Evolutionary conservation across 768 basidiomycete species (phyloP), one percentile per base, ranked within the genome.

Genomic region (Tylopilus rubrobrunneus): DNA sequence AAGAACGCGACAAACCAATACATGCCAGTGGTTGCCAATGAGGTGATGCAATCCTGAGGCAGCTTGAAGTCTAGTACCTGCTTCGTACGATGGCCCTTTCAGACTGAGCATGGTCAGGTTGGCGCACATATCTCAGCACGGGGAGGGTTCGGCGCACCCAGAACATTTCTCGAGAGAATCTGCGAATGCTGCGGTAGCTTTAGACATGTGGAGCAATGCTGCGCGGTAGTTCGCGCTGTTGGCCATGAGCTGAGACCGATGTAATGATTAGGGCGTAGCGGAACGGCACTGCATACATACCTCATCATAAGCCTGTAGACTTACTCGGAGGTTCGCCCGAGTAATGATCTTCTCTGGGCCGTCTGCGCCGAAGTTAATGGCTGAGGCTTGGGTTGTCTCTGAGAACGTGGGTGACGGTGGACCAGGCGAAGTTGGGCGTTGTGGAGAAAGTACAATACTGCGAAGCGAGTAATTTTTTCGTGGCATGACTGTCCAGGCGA

Each of bases 11-110:
- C 85, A 56, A 56, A 92, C 92, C 67, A 98, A 74, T 53, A 98
- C 84, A 69, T 93, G 91, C 81, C 90, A 93, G 60, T 95, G 91
- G 67, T 95, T 96, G 47, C 87, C 85, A 61, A 96, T 86, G 59
- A 98, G 80, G 69, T 95, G 89, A 69, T 96, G 92, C 42, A 98
- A 73, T 5, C 95, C 94, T 19, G 89, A 85, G 27, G 89, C 85
- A 28, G 90, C 92, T 64, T 92, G 89, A 43, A 96, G 74, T 55
- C 89, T 79, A 23, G 88, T 87, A 11, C 89, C 88, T 25, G 88
- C 74, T 65, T 92, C 89, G 64, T 91, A 89, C 31, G 80, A 77
- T 21, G 88, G 87, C 6, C 90, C 88, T 61, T 90, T 91, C 61
- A 92, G 69, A 25, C 89, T 90, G 59, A 53, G 28, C 23, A 34